These are phyloP conservation scores for Puya raimondii DNA, from an alignment of 176 grass and related monocot genomes.

Conservation along the genomic window DNA sequence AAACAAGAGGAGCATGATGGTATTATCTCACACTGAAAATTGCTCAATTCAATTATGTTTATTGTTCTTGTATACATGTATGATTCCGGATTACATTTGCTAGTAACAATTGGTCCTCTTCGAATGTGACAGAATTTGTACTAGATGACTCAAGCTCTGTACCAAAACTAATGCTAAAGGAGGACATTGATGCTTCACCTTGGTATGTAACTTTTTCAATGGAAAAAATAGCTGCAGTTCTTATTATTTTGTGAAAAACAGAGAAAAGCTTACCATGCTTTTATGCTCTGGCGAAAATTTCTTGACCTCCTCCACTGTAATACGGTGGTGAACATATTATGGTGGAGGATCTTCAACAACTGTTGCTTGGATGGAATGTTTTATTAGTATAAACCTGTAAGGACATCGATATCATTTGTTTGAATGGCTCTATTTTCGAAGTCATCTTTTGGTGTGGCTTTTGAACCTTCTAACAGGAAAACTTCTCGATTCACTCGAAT, in stretches of 20 bases:
- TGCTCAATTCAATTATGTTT: background rate
- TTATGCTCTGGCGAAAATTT: background rate
- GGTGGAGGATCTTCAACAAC: background rate
- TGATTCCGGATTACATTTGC: background rate
- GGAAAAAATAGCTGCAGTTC: background rate
- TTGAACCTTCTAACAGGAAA: background rate
- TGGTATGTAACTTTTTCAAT: background rate
- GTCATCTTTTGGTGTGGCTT: background rate
- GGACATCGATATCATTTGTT: background rate
- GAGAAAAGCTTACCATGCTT: background rate
- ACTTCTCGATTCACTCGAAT: background rate
- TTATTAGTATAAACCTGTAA: background rate
- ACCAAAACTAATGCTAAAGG: background rate
- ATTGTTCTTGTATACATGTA: background rate
- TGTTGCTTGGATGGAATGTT: background rate
- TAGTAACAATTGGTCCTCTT: slow-evolving; percentile 1
- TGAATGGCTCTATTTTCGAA: background rate
- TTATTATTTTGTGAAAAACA: background rate
- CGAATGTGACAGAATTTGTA: background rate
- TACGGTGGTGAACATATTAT: too few relatives aligned
- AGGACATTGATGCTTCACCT: background rate
- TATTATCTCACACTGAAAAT: background rate
- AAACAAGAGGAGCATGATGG: background rate
- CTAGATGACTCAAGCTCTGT: background rate
- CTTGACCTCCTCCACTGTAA: background rate